Conservation (phyloP, 1,284 basidiomycete species). For the Leccinum solheimii region DNA sequence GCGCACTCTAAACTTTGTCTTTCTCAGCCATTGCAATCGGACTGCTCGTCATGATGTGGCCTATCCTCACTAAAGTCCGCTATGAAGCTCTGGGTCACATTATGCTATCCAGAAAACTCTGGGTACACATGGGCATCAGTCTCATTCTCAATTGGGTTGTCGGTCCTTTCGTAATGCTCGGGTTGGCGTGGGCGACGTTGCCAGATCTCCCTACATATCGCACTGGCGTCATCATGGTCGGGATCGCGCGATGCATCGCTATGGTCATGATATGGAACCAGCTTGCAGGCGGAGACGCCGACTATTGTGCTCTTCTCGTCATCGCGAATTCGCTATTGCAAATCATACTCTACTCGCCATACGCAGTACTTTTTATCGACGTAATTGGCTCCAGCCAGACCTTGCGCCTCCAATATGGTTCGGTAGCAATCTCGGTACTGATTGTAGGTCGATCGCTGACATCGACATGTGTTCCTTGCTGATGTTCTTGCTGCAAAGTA, state of each 20-base stretch:
- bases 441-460: slow-evolving; percentile 42
- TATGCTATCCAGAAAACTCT: slow-evolving; percentile 52
- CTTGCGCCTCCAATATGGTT: slow-evolving; percentile 63
- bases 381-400: slow-evolving; percentile 53
- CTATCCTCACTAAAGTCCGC: slow-evolving; percentile 76
- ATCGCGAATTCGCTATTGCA: slow-evolving; percentile 68
- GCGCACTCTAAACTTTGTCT: background rate
- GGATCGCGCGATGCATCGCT: slow-evolving; percentile 63
- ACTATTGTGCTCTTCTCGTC: slow-evolving; percentile 78
- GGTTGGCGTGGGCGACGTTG: slow-evolving; percentile 80
- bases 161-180: slow-evolving; percentile 82
- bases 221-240: slow-evolving; percentile 59
- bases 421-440: slow-evolving; percentile 76
- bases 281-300: slow-evolving; percentile 71
- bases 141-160: slow-evolving; percentile 82
- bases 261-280: slow-evolving; percentile 88
- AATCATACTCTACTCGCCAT: slow-evolving; percentile 78
- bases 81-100: slow-evolving; percentile 71
- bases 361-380: slow-evolving; percentile 76
- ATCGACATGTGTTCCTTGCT: background rate
- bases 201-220: slow-evolving; percentile 72
- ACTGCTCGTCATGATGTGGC: slow-evolving; percentile 91
- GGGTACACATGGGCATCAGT: slow-evolving; percentile 73
- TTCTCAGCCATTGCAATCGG: slow-evolving; percentile 70
- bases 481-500: slow-evolving; percentile 46